Percentiles rank a stretch among this genome's conserved stretches.
Evolutionary conservation across 2,329 filamentous ascomycete genomes (phyloP).

Genomic region (Intubia oerlemansii): DNA sequence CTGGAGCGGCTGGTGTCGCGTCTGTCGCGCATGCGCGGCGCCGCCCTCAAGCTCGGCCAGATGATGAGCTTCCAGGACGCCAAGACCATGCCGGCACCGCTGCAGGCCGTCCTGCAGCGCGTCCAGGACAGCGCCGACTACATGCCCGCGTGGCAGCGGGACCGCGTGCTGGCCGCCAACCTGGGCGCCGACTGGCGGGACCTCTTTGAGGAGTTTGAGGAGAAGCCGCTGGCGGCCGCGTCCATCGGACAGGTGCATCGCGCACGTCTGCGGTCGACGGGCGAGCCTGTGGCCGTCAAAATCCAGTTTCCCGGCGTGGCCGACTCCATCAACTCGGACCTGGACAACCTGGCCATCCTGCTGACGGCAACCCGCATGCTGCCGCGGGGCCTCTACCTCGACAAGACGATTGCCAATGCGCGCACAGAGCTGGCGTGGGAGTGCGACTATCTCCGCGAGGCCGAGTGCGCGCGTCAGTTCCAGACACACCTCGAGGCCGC

Average conservation of each 20-base stretch:
- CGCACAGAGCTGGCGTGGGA: conserved; percentile 87
- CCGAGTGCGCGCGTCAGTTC: conserved; percentile 59
- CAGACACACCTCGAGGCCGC: conserved; percentile 42
- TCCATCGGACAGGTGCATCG: conserved; percentile 94
- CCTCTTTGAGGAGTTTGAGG: conserved; percentile 67
- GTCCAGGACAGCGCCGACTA: conserved; percentile 96
- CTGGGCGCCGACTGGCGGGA: conserved; percentile 70
- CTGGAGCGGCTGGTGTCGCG: conserved; percentile 87
- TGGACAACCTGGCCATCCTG: conserved; percentile 81
- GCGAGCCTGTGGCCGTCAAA: conserved; percentile 72
- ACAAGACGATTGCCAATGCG: conserved; percentile 95
- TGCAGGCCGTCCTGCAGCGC: conserved; percentile 76
- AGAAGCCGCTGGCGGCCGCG: conserved; percentile 80
- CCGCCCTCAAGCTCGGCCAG: conserved; percentile 90
- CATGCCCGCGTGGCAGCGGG: conserved; percentile 85
- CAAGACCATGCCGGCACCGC: conserved; percentile 74
- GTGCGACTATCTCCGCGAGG: conserved; percentile 85
- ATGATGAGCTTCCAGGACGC: conserved; percentile 98
- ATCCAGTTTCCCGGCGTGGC: conserved; percentile 95
- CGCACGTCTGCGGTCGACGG: conserved; percentile 55
- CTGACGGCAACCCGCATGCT: conserved; percentile 78
- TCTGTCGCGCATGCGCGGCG: conserved; percentile 87
- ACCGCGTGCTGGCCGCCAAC: conserved; percentile 60
- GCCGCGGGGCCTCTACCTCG: conserved; percentile 78
- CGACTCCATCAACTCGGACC: conserved; percentile 85